Percentiles rank a stretch among this genome's conserved stretches.
phyloP scores from a whole-genome alignment of 768 basidiomycete species.

The Pleurotus platypus region DNA sequence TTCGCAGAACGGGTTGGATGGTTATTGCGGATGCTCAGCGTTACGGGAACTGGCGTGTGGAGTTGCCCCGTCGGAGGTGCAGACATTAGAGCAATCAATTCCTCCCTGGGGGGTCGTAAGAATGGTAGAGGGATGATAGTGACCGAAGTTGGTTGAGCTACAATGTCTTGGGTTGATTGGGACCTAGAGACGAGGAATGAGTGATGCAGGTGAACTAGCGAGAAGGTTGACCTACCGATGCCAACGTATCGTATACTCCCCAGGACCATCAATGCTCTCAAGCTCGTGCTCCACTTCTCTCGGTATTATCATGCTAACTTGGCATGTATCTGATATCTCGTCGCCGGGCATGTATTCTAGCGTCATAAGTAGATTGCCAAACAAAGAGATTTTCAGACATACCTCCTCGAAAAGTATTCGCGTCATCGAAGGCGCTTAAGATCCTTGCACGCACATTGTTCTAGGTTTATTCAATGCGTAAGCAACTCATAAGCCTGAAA shows the following conservation, averaged over 20 bases:
- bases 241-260: constrained; percentile 62
- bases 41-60: constrained; percentile 56
- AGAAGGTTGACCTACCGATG: constrained; percentile 42
- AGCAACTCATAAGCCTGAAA: background rate
- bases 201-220: background rate
- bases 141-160: constrained; percentile 39
- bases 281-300: constrained; percentile 32
- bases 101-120: constrained; percentile 57
- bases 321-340: constrained; percentile 54
- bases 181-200: constrained; percentile 33
- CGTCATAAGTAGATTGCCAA: background rate
- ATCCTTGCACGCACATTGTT: constrained; percentile 43
- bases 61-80: constrained; percentile 61
- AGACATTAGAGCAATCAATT: constrained; percentile 61
- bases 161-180: constrained; percentile 28
- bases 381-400: background rate
- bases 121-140: constrained; percentile 58
- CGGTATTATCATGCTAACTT: constrained; percentile 40
- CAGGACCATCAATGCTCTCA: constrained; percentile 43
- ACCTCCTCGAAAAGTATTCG: constrained; percentile 29
- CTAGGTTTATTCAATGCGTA: constrained; percentile 21
- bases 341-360: constrained; percentile 67
- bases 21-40: constrained; percentile 62
- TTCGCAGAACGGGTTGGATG: constrained; percentile 63
- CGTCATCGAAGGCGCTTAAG: constrained; percentile 48